A percentile compares a stretch with the other conserved stretches of the same genome.
phyloP scores from a whole-genome alignment of 2,329 filamentous ascomycete species.

The Paramyrothecium sp. region DNA sequence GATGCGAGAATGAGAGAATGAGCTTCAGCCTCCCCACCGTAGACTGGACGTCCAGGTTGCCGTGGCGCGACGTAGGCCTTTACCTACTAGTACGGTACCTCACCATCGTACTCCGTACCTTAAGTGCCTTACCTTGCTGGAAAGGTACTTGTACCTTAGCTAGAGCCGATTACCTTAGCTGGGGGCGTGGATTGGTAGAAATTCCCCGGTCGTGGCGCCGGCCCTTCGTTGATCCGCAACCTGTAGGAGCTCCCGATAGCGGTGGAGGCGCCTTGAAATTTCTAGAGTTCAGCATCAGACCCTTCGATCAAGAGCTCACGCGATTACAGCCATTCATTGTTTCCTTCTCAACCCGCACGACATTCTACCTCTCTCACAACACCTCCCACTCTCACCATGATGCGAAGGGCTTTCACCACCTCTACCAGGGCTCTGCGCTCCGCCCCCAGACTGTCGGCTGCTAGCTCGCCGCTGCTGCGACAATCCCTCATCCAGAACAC shows the following conservation, averaged over 20 bases:
- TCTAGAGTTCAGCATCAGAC: conserved; percentile 19
- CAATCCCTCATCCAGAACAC: conserved; percentile 36
- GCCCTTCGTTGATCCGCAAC: conserved; percentile 27
- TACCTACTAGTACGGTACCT: background rate
- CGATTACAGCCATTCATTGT: conserved; percentile 7
- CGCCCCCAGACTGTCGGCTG: conserved; percentile 29
- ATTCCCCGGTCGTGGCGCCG: conserved; percentile 11
- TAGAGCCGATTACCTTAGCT: background rate
- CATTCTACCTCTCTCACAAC: conserved; percentile 2
- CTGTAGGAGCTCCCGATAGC: conserved; percentile 4
- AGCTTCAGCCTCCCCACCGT: conserved; percentile 17
- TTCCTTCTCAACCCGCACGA: conserved; percentile 5
- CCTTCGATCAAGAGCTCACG: conserved; percentile 11
- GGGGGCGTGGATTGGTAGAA: conserved; percentile 11
- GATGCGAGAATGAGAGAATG: conserved; percentile 10
- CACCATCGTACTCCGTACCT: conserved; percentile 1
- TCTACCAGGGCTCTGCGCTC: conserved; percentile 44
- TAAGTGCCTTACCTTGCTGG: too few species aligned
- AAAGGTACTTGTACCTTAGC: background rate
- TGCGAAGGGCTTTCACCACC: conserved; percentile 42
- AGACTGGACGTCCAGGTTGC: conserved; percentile 28
- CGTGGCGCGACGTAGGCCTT: conserved; percentile 30
- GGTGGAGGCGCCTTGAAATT: conserved; percentile 20
- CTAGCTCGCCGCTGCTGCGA: conserved; percentile 28
- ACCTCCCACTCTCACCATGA: conserved; percentile 31